Evolutionary conservation across 768 basidiomycete species (phyloP), one percentile per base, ranked within the genome.

Genomic region (Psilocybe cubensis): DNA sequence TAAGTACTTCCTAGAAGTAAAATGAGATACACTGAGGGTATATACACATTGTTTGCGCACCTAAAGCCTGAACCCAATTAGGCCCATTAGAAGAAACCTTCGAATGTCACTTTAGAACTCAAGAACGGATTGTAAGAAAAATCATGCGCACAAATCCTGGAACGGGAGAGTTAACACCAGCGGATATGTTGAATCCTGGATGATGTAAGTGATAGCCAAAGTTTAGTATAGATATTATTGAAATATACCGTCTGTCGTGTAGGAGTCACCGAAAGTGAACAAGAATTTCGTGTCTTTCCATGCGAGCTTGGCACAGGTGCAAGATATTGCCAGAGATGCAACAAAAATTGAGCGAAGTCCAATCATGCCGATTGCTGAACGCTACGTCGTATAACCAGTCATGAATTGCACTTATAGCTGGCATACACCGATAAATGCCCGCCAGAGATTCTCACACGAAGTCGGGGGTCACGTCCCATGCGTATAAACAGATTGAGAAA

Each of bases 211-310:
- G 38, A 31, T 14, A 25, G 40, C 21, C 41, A 44, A 18, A 52
- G n/a, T 10, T 2, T 46, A 18, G 12, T 11, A 9, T 42, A 14
- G 18, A 31, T 3, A 44, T 27, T 43, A 41, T 24, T 25, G n/a
- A n/a, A n/a, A n/a, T n/a, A n/a, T 49, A 75, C 76, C 74, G 52
- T 81, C 78, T 3, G 82, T 72, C 1, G 83, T 83, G 67, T 87
- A 87, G 0, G 84, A 87, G 62, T 87, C 86, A 9, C 86, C 86
- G 61, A 87, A 87, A 1, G 80, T 75, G 60, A 88, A 83, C 49
- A 87, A 62, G 63, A 78, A 85, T 60, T 84, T 69, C 4, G 81
- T 86, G 12, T 74, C 72, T 11, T 73, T 75, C 85, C 85, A 86
- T 6, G 80, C 76, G 2, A 82, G 70, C 50, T 68, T 68, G 4